Percentiles rank a stretch among this genome's conserved stretches.
Conservation (phyloP, 306 rosid species). For the Cicer chorassanicum region DNA sequence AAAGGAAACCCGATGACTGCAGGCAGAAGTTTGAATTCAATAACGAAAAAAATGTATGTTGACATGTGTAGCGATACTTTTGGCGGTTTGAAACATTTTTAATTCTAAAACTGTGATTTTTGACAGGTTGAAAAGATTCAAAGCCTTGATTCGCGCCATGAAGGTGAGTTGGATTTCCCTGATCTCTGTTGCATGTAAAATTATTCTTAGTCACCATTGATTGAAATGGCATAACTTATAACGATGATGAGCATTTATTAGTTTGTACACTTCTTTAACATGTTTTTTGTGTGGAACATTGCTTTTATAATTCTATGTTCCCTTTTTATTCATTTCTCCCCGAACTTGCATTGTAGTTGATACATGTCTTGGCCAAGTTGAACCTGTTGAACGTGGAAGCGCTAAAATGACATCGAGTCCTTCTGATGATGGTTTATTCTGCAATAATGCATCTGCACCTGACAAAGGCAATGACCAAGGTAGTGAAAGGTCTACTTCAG, state of each 20-base stretch:
- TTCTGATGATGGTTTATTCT: constrained; percentile 43
- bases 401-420: constrained; percentile 45
- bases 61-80: constrained; percentile 33
- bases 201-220: constrained; percentile 19
- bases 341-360: constrained; percentile 47
- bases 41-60: constrained; percentile 58
- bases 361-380: constrained; percentile 40
- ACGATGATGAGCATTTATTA: constrained; percentile 27
- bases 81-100: constrained; percentile 37
- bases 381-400: constrained; percentile 45
- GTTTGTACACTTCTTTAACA: constrained; percentile 26
- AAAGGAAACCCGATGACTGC: constrained; percentile 50
- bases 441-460: constrained; percentile 46
- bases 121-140: constrained; percentile 64
- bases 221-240: constrained; percentile 26
- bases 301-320: constrained; percentile 34
- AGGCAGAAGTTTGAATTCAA: constrained; percentile 53
- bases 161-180: constrained; percentile 59
- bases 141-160: constrained; percentile 44
- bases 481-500: constrained; percentile 54
- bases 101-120: constrained; percentile 39
- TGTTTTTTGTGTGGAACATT: constrained; percentile 29
- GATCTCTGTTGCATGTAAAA: constrained; percentile 35
- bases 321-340: constrained; percentile 36
- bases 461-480: constrained; percentile 46